Base-by-base conservation (phyloP, 805 yeast species). In the Kluyveromyces siamensis region DNA sequence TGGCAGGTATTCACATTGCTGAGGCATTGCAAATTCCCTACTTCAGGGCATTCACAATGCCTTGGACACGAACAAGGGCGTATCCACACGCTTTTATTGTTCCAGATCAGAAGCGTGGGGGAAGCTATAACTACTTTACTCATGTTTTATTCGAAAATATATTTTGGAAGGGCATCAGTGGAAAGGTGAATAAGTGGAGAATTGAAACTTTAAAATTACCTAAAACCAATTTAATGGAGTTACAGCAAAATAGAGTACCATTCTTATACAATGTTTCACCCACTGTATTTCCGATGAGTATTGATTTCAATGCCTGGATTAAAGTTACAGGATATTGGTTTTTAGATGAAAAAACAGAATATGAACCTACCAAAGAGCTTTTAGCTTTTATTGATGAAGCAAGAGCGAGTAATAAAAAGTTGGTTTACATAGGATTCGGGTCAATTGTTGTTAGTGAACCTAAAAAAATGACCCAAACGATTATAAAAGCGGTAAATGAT, bases 281-380 rank as follows among this genome's bases (percentile, higher is more conserved):
- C 4, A 73, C 84, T 0, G 84, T 91, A 2, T 80, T 91, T 55
- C 96, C 96, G 1, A 96, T 97, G 0, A 83, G 96, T 2, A 84
- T 89, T 40, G 98, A 91, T 65, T 90, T 85, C 65, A 84, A 88
- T 14, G 96, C 88, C 62, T 91, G 97, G 97, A 79, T 91, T n/a
- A 85, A 76, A 56, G 96, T 90, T 10, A 87, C 96, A 0, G 98
- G 98, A 0, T 91, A 91, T 62, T 91, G 98, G 98, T 87, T 88
- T 57, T 70, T 91, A 56, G 84, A 89, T 58, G 90, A 86, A 56
- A 72, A 74, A 30, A 65, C 67, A 2, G 64, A 63, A 0, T 87
- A 78, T 61, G 61, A 67, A 2, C 95, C 96, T 2, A 85, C 88
- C 1, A 55, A 66, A 8, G 80, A 68, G 11, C 66, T 91, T 39